These are phyloP conservation scores for Colletotrichum orbiculare DNA, from an alignment of 2,329 filamentous ascomycete species.

Conservation along the genomic window DNA sequence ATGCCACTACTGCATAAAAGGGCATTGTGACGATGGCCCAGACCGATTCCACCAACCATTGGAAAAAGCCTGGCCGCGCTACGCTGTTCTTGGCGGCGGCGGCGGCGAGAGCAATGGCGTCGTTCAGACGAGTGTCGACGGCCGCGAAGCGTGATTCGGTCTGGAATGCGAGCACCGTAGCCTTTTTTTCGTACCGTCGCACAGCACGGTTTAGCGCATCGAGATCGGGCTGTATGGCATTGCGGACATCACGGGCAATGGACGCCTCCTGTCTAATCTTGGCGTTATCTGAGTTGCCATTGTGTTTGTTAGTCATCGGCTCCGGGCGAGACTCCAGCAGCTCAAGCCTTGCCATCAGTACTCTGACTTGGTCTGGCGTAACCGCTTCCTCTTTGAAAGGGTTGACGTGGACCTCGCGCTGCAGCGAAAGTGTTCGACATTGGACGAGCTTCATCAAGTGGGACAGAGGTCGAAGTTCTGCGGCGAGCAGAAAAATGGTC, in stretches of 20 bases:
- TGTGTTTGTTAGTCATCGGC: conserved; percentile 43
- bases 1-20: conserved; percentile 50
- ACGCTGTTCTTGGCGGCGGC: conserved; percentile 70
- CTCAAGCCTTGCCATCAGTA: conserved; percentile 74
- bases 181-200: conserved; percentile 90
- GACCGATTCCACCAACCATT: conserved; percentile 51
- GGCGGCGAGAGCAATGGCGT: conserved; percentile 84
- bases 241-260: conserved; percentile 69
- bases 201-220: conserved; percentile 91
- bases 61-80: conserved; percentile 49
- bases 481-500: conserved; percentile 87
- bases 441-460: conserved; percentile 86
- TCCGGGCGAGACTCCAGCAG: conserved; percentile 71
- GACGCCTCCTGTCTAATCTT: conserved; percentile 55
- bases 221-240: conserved; percentile 80
- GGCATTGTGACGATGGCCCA: conserved; percentile 53
- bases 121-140: conserved; percentile 77
- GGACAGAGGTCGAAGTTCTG: conserved; percentile 84
- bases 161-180: conserved; percentile 78
- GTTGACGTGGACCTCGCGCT: conserved; percentile 73
- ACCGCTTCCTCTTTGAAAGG: conserved; percentile 52
- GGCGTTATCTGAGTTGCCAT: conserved; percentile 45
- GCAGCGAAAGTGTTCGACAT: conserved; percentile 82
- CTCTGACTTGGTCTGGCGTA: conserved; percentile 56
- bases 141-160: conserved; percentile 80